These are phyloP conservation scores for Spongospora subterranea DNA, from an alignment of 208 protist genomes.

Conservation along the genomic window DNA sequence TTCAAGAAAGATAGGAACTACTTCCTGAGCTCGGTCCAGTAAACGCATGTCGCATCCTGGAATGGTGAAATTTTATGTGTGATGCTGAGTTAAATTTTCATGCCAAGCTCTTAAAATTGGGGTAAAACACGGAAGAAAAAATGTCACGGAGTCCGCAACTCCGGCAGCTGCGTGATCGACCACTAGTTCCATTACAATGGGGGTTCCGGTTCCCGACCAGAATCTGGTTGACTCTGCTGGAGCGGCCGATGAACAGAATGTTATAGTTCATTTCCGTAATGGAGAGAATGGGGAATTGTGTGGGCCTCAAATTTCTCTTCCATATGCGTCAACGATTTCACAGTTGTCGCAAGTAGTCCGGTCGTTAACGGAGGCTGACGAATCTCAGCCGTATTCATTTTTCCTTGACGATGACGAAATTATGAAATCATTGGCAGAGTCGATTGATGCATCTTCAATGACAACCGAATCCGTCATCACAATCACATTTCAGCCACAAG, in stretches of 20 bases:
- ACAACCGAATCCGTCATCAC: constrained; percentile 30
- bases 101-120: too few species aligned
- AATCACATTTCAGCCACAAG: constrained; percentile 61
- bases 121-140: too few species aligned
- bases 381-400: constrained; percentile 7
- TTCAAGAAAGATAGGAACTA: too few species aligned
- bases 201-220: too few species aligned
- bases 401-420: constrained; percentile 50
- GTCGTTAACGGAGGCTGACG: neutral
- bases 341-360: constrained; percentile 11
- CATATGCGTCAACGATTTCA: neutral
- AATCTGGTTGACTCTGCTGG: neutral
- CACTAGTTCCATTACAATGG: too few species aligned
- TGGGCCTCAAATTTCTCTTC: neutral
- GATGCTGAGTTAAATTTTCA: too few species aligned
- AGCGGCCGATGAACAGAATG: neutral
- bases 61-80: too few species aligned
- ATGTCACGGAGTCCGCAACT: too few species aligned
- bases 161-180: too few species aligned
- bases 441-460: neutral
- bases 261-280: constrained; percentile 17
- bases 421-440: neutral
- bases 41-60: too few species aligned
- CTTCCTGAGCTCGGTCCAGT: too few species aligned
- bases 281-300: neutral